A percentile compares a stretch with the other conserved stretches of the same genome.
These are phyloP conservation scores for Coprinellus micaceus DNA, from an alignment of 768 basidiomycete genomes.

Conservation along the genomic window DNA sequence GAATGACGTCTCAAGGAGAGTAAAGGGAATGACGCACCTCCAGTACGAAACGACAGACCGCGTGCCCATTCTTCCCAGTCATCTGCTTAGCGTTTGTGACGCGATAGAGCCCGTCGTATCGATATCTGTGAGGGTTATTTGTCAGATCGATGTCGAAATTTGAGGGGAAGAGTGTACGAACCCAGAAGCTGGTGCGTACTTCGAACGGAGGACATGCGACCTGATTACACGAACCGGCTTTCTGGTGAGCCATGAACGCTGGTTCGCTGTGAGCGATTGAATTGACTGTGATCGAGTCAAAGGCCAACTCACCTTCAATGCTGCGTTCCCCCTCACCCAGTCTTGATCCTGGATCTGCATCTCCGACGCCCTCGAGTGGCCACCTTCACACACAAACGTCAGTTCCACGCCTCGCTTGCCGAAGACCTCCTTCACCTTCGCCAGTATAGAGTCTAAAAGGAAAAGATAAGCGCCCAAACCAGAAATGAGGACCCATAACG, in stretches of 20 bases:
- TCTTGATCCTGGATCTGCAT: slow-evolving; percentile 3
- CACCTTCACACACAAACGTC: background rate
- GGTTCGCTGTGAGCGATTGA: background rate
- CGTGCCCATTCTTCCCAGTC: background rate
- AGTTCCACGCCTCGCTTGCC: background rate
- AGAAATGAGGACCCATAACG: background rate
- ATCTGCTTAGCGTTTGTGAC: slow-evolving; percentile 2
- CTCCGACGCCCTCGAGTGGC: background rate
- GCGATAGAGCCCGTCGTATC: slow-evolving; percentile 1
- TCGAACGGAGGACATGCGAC: background rate
- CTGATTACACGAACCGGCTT: background rate
- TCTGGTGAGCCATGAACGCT: background rate
- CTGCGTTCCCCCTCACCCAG: background rate
- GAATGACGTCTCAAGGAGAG: background rate
- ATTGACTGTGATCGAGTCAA: too few species aligned
- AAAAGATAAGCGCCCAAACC: background rate
- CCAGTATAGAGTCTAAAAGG: background rate
- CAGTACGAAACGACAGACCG: background rate
- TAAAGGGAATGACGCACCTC: background rate
- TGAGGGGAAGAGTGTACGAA: background rate
- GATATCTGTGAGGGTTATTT: background rate
- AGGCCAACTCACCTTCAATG: background rate
- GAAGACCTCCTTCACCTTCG: background rate
- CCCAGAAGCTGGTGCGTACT: background rate
- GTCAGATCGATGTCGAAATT: background rate